Evolutionary conservation across 2,329 filamentous ascomycete species (phyloP).

Genomic region (Drechslerella coelobrocha): DNA sequence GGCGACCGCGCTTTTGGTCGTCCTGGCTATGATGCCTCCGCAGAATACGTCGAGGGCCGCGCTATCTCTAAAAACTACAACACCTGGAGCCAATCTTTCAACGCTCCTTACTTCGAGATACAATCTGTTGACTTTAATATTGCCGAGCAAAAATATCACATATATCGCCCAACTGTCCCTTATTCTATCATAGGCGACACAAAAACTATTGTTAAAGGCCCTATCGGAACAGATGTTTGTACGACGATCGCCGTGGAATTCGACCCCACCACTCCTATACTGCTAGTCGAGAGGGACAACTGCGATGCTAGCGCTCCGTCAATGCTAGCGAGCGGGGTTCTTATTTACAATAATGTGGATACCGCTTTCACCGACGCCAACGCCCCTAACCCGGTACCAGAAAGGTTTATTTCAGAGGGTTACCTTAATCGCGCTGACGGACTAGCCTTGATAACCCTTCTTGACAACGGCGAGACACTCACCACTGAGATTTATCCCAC

Average conservation of each 20-base stretch:
- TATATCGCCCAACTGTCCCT: no score
- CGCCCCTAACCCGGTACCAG: background rate
- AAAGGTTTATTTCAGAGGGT: background rate
- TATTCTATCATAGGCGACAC: no score
- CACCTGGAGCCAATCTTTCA: no score
- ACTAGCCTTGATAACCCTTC: background rate
- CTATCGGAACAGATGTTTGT: no score
- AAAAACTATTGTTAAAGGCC: no score
- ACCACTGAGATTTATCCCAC: background rate
- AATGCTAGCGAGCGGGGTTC: background rate
- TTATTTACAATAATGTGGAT: background rate
- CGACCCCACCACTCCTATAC: background rate
- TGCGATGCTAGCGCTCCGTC: background rate
- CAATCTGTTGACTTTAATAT: no score
- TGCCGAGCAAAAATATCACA: no score
- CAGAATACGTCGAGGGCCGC: no score
- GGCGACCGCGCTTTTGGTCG: no score
- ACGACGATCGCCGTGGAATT: background rate
- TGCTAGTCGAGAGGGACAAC: background rate
- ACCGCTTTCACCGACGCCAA: background rate
- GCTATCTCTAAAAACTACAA: no score
- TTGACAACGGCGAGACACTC: background rate
- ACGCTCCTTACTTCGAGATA: no score
- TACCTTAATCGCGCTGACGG: background rate
- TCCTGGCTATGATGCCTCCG: no score